Evolutionary conservation across 2,329 filamentous ascomycete genomes (phyloP), one percentile per base, ranked within the genome.

Genomic region (Aspergillus fumigatus): DNA sequence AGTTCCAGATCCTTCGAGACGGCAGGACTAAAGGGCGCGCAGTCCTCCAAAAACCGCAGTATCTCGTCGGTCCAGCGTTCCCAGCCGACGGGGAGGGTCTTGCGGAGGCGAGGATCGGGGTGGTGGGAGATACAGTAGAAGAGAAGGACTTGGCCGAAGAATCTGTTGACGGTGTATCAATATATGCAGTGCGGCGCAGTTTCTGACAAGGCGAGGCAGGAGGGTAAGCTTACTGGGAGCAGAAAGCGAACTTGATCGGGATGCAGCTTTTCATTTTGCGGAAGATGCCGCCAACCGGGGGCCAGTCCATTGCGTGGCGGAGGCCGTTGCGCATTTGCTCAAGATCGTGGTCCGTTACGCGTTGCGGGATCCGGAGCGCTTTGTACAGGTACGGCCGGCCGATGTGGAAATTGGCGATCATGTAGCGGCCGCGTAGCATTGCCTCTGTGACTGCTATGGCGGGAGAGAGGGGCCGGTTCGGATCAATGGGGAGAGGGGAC

Each of bases 61-160:
- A 77, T 77, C 56, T 73, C 74, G 21, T 68, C 67, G 35, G 71
- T 75, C 74, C 74, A 77, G 5, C 67, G 66, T 49, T 77, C 73
- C 71, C 72, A 75, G 51, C 71, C 74, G 1, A 54, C n/a, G 1
- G 74, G 74, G 6, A 77, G 58, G 0, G 69, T 70, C 23, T 70
- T 67, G 2, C 73, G 67, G 3, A 77, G 59, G 7, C 71, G 68
- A 0, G 64, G 29, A 56, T 73, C 68, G 0, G 72, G 64, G 3
- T 73, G 76, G 47, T 74, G 69, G 2, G 73, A 68, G 50, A 76
- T 73, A 51, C 73, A 75, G 55, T 76, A 72, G 58, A 76, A 76
- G 25, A 77, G 67, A 32, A 77, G 68, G 26, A 76, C 65, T 58
- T 77, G 74, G 21, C 74, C 74, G 57, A 77, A 77, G 61, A 77